Percentiles rank a stretch among this genome's conserved stretches.
phyloP scores from a whole-genome alignment of 2,329 filamentous ascomycete genomes.

The Botrytis fabae region DNA sequence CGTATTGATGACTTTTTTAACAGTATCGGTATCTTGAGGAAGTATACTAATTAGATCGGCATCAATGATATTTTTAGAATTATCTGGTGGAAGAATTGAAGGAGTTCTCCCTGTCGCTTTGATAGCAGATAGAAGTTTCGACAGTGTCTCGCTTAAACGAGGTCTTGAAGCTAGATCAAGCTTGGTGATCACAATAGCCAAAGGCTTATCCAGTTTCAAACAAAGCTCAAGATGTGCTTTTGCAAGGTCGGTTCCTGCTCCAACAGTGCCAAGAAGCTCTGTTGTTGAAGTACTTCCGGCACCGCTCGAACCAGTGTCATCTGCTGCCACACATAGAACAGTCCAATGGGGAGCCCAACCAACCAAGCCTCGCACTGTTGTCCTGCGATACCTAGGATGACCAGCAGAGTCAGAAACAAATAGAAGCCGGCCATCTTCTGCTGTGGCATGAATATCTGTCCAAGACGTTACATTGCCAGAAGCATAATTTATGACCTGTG shows the following conservation, averaged over 20 bases:
- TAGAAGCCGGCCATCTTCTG: conserved; percentile 72
- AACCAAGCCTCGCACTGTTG: conserved; percentile 83
- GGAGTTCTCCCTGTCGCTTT: conserved; percentile 76
- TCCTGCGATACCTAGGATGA: conserved; percentile 84
- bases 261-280: conserved; percentile 52
- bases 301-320: conserved; percentile 53
- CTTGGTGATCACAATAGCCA: conserved; percentile 86
- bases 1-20: conserved; percentile 54
- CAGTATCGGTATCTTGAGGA: conserved; percentile 56
- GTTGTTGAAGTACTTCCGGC: conserved; percentile 49
- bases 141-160: conserved; percentile 68
- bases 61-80: conserved; percentile 48
- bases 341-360: conserved; percentile 97
- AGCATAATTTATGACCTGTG: conserved; percentile 75
- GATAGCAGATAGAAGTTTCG: conserved; percentile 71
- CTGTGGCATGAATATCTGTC: conserved; percentile 86
- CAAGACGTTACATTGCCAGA: conserved; percentile 86
- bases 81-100: conserved; percentile 64
- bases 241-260: conserved; percentile 67
- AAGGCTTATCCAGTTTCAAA: conserved; percentile 72
- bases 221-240: conserved; percentile 83
- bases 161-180: conserved; percentile 78
- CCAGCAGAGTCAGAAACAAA: conserved; percentile 92
- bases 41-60: conserved; percentile 59
- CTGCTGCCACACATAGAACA: conserved; percentile 80